A percentile compares a stretch with the other conserved stretches of the same genome.
Conservation (phyloP, 2,329 filamentous ascomycete species). For the Thielaviopsis musarum region DNA sequence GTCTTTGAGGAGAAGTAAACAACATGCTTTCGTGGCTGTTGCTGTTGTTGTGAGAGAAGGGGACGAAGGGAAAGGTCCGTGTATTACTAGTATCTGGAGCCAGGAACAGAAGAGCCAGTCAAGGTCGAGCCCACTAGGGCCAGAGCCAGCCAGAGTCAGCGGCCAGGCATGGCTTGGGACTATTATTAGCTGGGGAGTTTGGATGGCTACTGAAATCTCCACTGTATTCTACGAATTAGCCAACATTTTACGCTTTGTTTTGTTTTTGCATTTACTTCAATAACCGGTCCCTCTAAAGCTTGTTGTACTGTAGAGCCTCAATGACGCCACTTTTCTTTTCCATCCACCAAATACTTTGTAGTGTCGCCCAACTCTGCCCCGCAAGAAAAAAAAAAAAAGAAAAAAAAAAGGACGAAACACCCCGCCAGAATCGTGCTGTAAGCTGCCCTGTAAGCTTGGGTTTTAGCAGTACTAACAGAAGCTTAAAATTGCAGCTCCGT, state of each 20-base stretch:
- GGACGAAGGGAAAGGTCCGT: background rate
- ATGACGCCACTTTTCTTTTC: background rate
- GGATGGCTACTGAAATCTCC: constrained; percentile 10
- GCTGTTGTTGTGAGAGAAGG: background rate
- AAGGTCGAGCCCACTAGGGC: background rate
- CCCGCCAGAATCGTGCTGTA: background rate
- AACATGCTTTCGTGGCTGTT: background rate
- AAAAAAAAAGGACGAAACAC: background rate
- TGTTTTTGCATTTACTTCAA: background rate
- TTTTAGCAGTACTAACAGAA: too few species aligned
- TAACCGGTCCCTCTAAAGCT: background rate
- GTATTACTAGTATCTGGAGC: constrained; percentile 17
- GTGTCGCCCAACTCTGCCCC: too few species aligned
- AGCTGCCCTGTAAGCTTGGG: too few species aligned
- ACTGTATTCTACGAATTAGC: constrained; percentile 11
- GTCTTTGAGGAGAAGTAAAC: constrained; percentile 38
- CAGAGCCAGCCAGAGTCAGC: background rate
- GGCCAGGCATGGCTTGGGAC: background rate
- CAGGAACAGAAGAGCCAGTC: constrained; percentile 25
- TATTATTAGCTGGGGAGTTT: constrained; percentile 1
- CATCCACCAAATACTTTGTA: too few species aligned
- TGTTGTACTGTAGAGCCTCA: background rate
- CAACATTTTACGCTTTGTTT: background rate
- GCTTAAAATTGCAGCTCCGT: too few species aligned
- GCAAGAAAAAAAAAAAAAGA: too few species aligned